These are phyloP conservation scores for Cruciata laevipes DNA, from an alignment of 257 asterid genomes.

Conservation along the genomic window DNA sequence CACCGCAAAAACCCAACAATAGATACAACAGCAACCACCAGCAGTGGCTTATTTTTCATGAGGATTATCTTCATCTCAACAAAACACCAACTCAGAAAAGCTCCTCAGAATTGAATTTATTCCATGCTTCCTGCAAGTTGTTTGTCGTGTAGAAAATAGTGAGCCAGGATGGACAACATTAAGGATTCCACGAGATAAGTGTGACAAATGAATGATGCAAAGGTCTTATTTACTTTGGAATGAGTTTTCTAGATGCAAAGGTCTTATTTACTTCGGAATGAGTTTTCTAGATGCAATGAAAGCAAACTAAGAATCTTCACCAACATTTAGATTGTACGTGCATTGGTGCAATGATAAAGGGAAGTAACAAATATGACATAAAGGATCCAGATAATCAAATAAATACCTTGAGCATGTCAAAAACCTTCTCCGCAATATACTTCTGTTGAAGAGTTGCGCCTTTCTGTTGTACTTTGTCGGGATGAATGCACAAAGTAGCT, in stretches of 20 bases:
- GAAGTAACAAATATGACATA: neutral
- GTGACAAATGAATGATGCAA: neutral
- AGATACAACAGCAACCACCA: slow-evolving; percentile 18
- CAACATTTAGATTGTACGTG: neutral
- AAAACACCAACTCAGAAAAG: slow-evolving; percentile 56
- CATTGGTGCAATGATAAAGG: neutral
- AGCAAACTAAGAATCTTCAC: neutral
- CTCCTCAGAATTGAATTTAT: slow-evolving; percentile 99
- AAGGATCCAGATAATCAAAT: neutral
- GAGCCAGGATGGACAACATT: neutral
- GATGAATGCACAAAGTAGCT: slow-evolving; percentile 97
- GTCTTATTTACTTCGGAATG: neutral
- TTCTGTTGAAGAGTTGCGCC: slow-evolving; percentile 97
- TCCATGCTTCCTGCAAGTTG: slow-evolving; percentile 87
- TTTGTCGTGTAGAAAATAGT: slow-evolving; percentile 11
- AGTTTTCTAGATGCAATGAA: neutral
- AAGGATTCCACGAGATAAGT: neutral
- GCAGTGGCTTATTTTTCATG: neutral
- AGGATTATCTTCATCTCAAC: slow-evolving; percentile 4
- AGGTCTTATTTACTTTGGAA: neutral
- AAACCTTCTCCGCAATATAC: slow-evolving; percentile 96
- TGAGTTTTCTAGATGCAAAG: too few species aligned
- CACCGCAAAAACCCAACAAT: slow-evolving; percentile 24
- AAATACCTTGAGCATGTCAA: slow-evolving; percentile 92
- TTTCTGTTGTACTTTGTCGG: slow-evolving; percentile 99